These are phyloP conservation scores for Silene coronaria DNA, from an alignment of 179 eudicot species.

Conservation along the genomic window DNA sequence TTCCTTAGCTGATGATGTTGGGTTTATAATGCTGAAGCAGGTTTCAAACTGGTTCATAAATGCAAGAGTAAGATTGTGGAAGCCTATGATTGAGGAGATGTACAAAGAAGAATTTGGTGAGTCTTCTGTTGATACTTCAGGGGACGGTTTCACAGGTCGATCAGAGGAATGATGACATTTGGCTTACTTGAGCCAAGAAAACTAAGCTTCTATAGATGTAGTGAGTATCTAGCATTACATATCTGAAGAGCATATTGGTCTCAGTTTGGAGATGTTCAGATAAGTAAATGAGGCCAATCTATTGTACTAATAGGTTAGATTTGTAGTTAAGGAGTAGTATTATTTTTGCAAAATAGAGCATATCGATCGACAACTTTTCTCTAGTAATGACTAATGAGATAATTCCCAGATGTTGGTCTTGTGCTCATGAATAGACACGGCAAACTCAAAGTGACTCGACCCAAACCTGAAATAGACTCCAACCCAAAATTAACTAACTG, in stretches of 20 bases:
- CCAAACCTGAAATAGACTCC: no score
- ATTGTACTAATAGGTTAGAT: conserved; percentile 10
- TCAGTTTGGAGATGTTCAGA: conserved; percentile 5
- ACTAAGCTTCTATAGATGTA: conserved; percentile 20
- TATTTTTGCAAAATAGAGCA: neutral
- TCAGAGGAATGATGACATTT: conserved; percentile 29
- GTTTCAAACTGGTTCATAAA: conserved; percentile 92
- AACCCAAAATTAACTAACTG: no score
- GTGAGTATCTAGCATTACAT: neutral
- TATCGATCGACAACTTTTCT: no score
- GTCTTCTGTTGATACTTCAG: conserved; percentile 46
- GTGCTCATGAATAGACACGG: no score
- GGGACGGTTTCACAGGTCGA: conserved; percentile 36
- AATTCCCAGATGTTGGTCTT: no score
- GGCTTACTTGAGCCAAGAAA: conserved; percentile 7
- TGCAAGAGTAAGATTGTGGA: conserved; percentile 89
- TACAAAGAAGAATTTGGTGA: conserved; percentile 84
- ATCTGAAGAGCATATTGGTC: conserved; percentile 17
- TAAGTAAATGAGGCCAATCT: conserved; percentile 7
- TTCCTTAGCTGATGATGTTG: no score
- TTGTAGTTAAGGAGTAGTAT: neutral
- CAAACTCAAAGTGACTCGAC: no score
- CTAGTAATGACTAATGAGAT: no score
- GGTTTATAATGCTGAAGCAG: conserved; percentile 25
- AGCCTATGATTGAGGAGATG: conserved; percentile 97